Conservation (phyloP, 768 basidiomycete species). For the Scleroderma bovista region DNA sequence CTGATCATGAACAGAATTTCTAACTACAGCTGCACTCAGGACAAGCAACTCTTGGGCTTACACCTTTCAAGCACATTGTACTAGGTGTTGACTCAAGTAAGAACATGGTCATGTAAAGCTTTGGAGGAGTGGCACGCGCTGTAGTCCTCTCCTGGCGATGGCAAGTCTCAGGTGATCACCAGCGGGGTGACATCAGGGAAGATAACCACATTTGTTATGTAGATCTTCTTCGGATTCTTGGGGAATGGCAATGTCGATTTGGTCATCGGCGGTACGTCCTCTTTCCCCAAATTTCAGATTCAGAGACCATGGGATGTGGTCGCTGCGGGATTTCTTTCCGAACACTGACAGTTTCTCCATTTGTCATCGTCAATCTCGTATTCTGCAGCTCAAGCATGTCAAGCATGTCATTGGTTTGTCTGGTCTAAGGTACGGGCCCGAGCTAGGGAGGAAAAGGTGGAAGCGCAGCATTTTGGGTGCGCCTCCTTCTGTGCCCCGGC, state of each 20-base stretch:
- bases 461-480: conserved; percentile 70
- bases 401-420: conserved; percentile 80
- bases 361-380: not conserved
- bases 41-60: conserved; percentile 59
- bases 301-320: too few species aligned
- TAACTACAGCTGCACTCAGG: conserved; percentile 37
- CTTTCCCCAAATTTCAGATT: too few species aligned
- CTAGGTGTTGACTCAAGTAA: conserved; percentile 70
- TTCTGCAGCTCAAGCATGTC: conserved; percentile 65
- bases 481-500: conserved; percentile 9
- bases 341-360: not conserved
- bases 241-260: conserved; percentile 56
- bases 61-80: conserved; percentile 52
- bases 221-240: conserved; percentile 38
- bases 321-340: not conserved
- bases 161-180: too few species aligned
- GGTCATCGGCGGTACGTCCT: conserved; percentile 51
- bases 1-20: not conserved
- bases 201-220: conserved; percentile 28
- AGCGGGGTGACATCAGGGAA: too few species aligned
- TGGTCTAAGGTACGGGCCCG: conserved; percentile 67
- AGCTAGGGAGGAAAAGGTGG: conserved; percentile 57
- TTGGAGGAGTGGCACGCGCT: conserved; percentile 6
- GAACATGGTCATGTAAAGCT: conserved; percentile 53
- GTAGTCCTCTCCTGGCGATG: not conserved